Conservation (phyloP, 2,329 filamentous ascomycete genomes). For the Camillea tinctor region DNA sequence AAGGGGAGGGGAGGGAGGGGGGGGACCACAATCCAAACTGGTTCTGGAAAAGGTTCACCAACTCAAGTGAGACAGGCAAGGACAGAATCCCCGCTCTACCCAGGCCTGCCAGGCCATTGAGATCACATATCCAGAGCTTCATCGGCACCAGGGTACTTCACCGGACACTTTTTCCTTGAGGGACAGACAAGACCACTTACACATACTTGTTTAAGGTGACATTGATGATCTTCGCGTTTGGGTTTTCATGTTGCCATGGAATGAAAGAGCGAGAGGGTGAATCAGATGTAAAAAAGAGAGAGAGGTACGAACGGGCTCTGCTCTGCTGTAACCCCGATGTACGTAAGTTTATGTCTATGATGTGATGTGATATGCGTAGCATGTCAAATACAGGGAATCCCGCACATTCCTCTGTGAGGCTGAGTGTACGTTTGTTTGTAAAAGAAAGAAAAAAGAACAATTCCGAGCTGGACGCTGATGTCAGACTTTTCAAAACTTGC, state of each 20-base stretch:
- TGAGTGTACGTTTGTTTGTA: background rate
- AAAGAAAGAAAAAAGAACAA: too few relatives aligned
- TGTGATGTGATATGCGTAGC: background rate
- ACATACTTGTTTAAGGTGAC: too few relatives aligned
- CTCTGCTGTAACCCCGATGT: too few relatives aligned
- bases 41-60: constrained; percentile 9
- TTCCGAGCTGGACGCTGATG: background rate
- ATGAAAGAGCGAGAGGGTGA: background rate
- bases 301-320: too few relatives aligned
- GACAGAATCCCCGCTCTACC: constrained; percentile 16
- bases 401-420: background rate
- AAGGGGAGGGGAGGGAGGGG: too few relatives aligned
- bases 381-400: background rate
- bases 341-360: background rate
- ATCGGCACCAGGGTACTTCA: constrained; percentile 11
- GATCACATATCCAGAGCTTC: constrained; percentile 12
- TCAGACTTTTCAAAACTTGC: background rate
- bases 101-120: constrained; percentile 13
- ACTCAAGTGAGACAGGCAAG: constrained; percentile 7
- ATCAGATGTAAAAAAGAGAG: constrained; percentile 1
- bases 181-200: too few relatives aligned
- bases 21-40: constrained; percentile 14
- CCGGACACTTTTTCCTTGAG: constrained; percentile 2
- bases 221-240: too few relatives aligned
- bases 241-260: too few relatives aligned